Conservation (phyloP, 2,329 filamentous ascomycete species). For the Paecilomyces fulvus region DNA sequence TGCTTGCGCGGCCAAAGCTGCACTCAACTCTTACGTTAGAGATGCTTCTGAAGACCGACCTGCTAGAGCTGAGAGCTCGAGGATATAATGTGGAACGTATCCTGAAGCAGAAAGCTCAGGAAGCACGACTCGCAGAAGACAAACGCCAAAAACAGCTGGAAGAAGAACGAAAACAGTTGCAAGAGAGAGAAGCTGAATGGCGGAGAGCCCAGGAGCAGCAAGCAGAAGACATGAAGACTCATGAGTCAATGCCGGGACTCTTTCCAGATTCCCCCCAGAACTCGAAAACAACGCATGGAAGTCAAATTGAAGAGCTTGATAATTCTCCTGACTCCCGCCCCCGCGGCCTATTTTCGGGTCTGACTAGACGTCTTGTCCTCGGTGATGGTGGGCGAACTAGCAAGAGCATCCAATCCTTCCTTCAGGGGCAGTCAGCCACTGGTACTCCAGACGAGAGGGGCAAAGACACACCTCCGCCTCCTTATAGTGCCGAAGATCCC, state of each 20-base stretch:
- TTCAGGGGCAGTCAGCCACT: conserved; percentile 17
- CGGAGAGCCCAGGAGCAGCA: conserved; percentile 34
- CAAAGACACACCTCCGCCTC: conserved; percentile 26
- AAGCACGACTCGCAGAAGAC: conserved; percentile 79
- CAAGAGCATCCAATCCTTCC: conserved; percentile 20
- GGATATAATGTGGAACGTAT: conserved; percentile 98
- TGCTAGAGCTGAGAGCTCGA: conserved; percentile 71
- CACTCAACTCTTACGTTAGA: conserved; percentile 87
- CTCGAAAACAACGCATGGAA: conserved; percentile 12
- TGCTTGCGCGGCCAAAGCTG: conserved; percentile 75
- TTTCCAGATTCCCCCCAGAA: conserved; percentile 60
- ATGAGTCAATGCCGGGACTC: conserved; percentile 59
- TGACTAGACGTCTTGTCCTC: conserved; percentile 61
- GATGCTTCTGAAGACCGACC: conserved; percentile 76
- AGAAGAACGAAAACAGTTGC: conserved; percentile 61
- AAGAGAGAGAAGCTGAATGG: conserved; percentile 48
- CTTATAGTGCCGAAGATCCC: conserved; percentile 30
- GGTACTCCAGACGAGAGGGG: conserved; percentile 12
- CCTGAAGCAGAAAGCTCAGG: conserved; percentile 74
- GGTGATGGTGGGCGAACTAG: conserved; percentile 30
- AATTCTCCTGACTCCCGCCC: conserved; percentile 36
- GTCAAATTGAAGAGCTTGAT: conserved; percentile 14
- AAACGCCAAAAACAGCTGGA: conserved; percentile 65
- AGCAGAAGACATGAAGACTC: conserved; percentile 25
- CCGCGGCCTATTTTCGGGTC: conserved; percentile 56